A percentile compares a stretch with the other conserved stretches of the same genome.
Conservation (phyloP, 371 early-diverging fungal genomes). For the Mucor indicus region DNA sequence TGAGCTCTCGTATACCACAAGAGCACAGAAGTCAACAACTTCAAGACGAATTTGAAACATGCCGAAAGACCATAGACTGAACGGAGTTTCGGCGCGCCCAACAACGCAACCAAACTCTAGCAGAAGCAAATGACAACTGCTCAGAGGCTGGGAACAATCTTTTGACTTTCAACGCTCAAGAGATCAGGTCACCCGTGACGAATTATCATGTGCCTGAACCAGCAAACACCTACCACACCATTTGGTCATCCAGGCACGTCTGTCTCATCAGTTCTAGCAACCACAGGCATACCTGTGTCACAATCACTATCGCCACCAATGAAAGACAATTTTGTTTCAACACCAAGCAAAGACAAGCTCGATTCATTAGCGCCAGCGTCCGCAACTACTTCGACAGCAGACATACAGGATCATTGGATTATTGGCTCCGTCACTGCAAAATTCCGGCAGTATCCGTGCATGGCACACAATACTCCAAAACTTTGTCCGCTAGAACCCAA, state of each 20-base stretch:
- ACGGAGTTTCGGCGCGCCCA: conserved; percentile 10
- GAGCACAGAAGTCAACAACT: conserved; percentile 12
- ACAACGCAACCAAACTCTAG: conserved; percentile 3
- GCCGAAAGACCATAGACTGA: conserved; percentile 9
- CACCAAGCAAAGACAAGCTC: conserved; percentile 1
- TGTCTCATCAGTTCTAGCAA: conserved; percentile 4
- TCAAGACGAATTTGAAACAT: conserved; percentile 9
- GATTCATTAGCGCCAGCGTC: conserved; percentile 1
- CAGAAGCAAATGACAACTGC: conserved; percentile 11
- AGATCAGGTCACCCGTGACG: conserved; percentile 4
- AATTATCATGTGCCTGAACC: conserved; percentile 7
- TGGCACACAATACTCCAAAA: conserved; percentile 4
- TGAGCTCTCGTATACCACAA: conserved; percentile 4
- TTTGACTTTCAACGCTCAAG: conserved; percentile 11
- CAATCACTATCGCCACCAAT: not conserved
- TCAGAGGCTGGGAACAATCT: conserved; percentile 8
- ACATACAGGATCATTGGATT: conserved; percentile 3
- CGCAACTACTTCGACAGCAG: conserved; percentile 4
- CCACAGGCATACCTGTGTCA: conserved; percentile 5
- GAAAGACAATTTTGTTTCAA: not conserved
- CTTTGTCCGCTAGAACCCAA: conserved; percentile 4
- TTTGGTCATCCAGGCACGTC: conserved; percentile 2
- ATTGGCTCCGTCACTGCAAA: conserved; percentile 4
- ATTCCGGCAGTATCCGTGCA: conserved; percentile 4
- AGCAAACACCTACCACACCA: conserved; percentile 6